Base-by-base conservation (phyloP, 2,329 filamentous ascomycete species). In the Colletotrichum chrysophilum region DNA sequence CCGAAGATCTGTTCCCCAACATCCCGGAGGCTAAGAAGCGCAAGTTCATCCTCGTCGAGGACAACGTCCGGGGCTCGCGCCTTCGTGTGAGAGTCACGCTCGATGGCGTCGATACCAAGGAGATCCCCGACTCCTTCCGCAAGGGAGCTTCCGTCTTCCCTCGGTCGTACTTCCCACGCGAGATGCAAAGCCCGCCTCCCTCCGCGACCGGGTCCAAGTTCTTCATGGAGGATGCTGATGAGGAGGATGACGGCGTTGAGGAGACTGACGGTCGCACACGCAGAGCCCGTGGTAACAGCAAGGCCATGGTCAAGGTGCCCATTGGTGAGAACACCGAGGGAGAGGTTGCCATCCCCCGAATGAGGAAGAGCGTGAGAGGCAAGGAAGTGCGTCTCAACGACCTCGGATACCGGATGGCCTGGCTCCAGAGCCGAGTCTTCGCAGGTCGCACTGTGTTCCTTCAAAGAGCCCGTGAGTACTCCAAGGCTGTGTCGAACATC, bases 31-130 rank as follows among this genome's bases (percentile, higher is more conserved):
- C 94, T 68, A 98, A 98, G 87, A 95, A 95, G 81, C 94, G 96
- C 82, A 98, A 98, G 85, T 98, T 98, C 85, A 98, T 98, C 79
- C 91, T 98, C 12, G 96, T 98, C 32, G 96, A 98, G 79, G 96
- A 98, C 83, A 93, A 92, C 68, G 94, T 96, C 77, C 93, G 95
- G 43, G 94, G 94, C 68, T 93, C 92, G 66, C 92, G 96, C 56
- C 93, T 98, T 3, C 93, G 96, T 18, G 96, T 98, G 61, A 94
- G 96, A 77, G 96, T 98, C 67, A 97, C 94, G 77, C 92, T 99
- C n/a, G 95, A 98, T 82, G 93, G 93, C 60, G 96, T 98, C 79
- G 94, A 98, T 83, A 97, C 97, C 87, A 94, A 96, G 81, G 96
- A 98, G 85, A 98, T 98, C 82, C 96, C 96, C 2, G 96, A 98